Conservation (phyloP, 192 early-diverging fungal species). For the Coemansia sp. region DNA sequence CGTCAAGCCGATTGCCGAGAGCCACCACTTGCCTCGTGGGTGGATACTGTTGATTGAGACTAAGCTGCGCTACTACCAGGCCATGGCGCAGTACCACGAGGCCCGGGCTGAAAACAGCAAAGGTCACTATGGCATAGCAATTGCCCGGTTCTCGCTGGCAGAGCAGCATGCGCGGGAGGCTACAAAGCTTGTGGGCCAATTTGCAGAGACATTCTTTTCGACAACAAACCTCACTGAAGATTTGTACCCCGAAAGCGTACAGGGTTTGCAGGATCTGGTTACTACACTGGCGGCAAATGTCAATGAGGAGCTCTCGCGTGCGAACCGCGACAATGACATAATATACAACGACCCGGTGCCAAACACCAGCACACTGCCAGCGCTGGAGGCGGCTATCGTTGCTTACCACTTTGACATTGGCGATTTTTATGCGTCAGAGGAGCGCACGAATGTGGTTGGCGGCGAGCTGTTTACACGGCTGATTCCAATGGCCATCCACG, state of each 20-base stretch:
- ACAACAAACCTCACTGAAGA: conserved; percentile 61
- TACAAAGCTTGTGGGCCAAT: conserved; percentile 57
- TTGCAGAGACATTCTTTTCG: conserved; percentile 68
- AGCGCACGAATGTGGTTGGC: conserved; percentile 80
- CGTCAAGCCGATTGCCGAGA: conserved; percentile 63
- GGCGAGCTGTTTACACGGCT: conserved; percentile 84
- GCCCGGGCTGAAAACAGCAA: conserved; percentile 74
- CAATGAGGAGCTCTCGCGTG: conserved; percentile 67
- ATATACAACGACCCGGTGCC: conserved; percentile 91
- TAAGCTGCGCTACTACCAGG: conserved; percentile 85
- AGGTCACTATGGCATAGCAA: conserved; percentile 80
- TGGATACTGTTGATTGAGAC: conserved; percentile 86
- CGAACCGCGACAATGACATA: conserved; percentile 91
- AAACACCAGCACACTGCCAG: conserved; percentile 69
- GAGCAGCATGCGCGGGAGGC: conserved; percentile 86
- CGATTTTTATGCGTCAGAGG: conserved; percentile 70
- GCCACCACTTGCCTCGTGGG: conserved; percentile 71
- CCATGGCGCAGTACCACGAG: conserved; percentile 85
- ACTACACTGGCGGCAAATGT: conserved; percentile 64
- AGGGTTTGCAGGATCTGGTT: conserved; percentile 72
- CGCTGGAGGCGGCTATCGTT: conserved; percentile 63
- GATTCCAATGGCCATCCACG: conserved; percentile 92
- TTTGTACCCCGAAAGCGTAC: conserved; percentile 64
- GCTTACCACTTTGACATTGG: conserved; percentile 73
- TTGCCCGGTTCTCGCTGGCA: conserved; percentile 74